phyloP scores from a whole-genome alignment of 2,329 filamentous ascomycete species.

The Botrytis medusae region DNA sequence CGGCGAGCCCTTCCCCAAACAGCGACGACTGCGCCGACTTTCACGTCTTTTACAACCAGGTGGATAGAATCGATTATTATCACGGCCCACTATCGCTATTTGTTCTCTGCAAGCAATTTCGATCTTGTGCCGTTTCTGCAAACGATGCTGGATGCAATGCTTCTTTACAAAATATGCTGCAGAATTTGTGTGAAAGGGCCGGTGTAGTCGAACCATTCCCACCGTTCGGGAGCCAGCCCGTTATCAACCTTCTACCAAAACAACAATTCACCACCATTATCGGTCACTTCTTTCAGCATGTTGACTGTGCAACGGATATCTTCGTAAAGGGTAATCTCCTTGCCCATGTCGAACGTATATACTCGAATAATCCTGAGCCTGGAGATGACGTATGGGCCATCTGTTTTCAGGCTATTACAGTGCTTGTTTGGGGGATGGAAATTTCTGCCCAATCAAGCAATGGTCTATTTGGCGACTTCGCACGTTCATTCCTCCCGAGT shows the following conservation, averaged over 20 bases:
- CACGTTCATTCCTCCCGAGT: constrained; percentile 20
- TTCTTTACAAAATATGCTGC: not conserved
- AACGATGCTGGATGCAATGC: not conserved
- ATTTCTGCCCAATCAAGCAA: constrained; percentile 13
- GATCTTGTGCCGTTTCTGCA: not conserved
- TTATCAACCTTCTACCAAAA: constrained; percentile 15
- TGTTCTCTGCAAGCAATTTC: constrained; percentile 1
- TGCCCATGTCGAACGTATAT: constrained; percentile 17
- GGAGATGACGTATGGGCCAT: constrained; percentile 19
- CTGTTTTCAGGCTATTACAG: constrained; percentile 16
- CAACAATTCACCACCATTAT: constrained; percentile 12
- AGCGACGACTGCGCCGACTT: not conserved
- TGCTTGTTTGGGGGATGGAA: constrained; percentile 22
- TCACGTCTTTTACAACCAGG: not conserved
- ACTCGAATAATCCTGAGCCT: constrained; percentile 10
- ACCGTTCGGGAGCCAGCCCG: constrained; percentile 10
- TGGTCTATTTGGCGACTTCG: constrained; percentile 21
- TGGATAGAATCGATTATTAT: not conserved
- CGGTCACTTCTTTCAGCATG: constrained; percentile 19
- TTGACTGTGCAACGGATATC: constrained; percentile 19
- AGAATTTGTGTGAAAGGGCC: constrained; percentile 16
- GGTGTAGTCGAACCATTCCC: constrained; percentile 18
- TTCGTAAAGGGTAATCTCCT: constrained; percentile 19
- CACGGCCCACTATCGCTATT: not conserved
- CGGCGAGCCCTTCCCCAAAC: not conserved